Evolutionary conservation across 1,139 yeast species (phyloP).

Genomic region (Kurtzmaniella natalensis): DNA sequence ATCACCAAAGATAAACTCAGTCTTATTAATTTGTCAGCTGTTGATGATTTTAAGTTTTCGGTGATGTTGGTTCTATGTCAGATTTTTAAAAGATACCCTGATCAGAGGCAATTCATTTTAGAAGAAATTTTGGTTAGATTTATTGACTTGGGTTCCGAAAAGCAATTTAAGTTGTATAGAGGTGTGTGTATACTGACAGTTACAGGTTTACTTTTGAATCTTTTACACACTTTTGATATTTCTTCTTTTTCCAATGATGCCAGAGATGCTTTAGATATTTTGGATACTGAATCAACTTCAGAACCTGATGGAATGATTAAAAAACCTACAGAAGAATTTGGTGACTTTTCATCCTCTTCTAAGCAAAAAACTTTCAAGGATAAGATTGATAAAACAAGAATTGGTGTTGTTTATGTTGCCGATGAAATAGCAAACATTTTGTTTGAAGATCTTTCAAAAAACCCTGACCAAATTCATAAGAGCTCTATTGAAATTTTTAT

Average conservation of each 20-base stretch:
- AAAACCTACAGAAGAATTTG: too few species aligned
- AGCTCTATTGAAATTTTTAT: constrained; percentile 46
- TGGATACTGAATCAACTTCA: neutral
- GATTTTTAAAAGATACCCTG: constrained; percentile 41
- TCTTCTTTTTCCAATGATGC: constrained; percentile 6
- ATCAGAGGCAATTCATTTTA: constrained; percentile 56
- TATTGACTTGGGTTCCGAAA: constrained; percentile 43
- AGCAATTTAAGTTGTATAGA: constrained; percentile 37
- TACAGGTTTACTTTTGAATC: constrained; percentile 38
- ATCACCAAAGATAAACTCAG: constrained; percentile 17
- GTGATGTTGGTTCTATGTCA: constrained; percentile 22
- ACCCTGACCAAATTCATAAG: constrained; percentile 34
- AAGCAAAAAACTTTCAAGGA: neutral
- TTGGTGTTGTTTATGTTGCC: constrained; percentile 13
- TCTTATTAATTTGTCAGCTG: constrained; percentile 2
- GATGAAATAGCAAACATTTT: constrained; percentile 37
- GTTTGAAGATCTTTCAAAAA: constrained; percentile 32
- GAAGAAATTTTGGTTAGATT: constrained; percentile 55
- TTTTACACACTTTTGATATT: constrained; percentile 41
- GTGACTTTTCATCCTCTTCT: neutral
- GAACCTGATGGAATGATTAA: neutral
- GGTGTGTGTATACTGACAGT: constrained; percentile 49
- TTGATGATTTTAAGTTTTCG: constrained; percentile 6
- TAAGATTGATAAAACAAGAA: constrained; percentile 1
- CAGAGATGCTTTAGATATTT: constrained; percentile 5